These are phyloP conservation scores for Coemansia sp. DNA, from an alignment of 192 early-diverging fungal species.

Conservation along the genomic window DNA sequence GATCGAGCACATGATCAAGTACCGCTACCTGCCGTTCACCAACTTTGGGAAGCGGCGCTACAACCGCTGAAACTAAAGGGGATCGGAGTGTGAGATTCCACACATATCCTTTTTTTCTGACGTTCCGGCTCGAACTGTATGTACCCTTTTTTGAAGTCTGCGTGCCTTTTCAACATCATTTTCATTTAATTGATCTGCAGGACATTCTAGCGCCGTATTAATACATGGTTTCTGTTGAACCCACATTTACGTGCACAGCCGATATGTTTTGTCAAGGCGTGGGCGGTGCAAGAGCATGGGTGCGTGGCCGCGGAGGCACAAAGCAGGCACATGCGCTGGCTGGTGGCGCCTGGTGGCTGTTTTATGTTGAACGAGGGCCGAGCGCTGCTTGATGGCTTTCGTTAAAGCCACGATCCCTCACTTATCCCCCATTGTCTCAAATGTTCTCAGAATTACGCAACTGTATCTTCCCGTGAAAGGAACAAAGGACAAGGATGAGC, in stretches of 20 bases:
- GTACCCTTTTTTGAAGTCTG: slow-evolving; percentile 1
- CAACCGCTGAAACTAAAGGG: slow-evolving; percentile 29
- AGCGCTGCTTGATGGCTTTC: not conserved
- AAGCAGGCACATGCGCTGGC: not conserved
- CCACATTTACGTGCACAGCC: too few relatives aligned
- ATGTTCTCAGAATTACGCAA: not conserved
- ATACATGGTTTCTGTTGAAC: not conserved
- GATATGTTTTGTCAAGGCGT: not conserved
- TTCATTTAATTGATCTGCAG: not conserved
- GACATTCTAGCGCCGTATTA: slow-evolving; percentile 2
- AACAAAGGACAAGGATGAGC: not conserved
- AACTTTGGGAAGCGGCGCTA: slow-evolving; percentile 79
- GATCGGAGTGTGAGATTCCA: too few relatives aligned
- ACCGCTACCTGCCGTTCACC: slow-evolving; percentile 81
- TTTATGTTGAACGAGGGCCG: not conserved
- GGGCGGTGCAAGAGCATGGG: not conserved
- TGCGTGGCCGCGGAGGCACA: not conserved
- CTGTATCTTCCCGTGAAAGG: too few relatives aligned
- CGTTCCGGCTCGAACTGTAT: not conserved
- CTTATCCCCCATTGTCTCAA: not conserved
- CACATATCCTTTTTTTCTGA: not conserved
- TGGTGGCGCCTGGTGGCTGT: not conserved
- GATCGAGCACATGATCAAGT: slow-evolving; percentile 96
- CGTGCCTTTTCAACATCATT: not conserved
- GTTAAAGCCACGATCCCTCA: not conserved